A percentile compares a stretch with the other conserved stretches of the same genome.
These are phyloP conservation scores for Suhomyces ambrosiae DNA, from an alignment of 1,139 yeast species.

Conservation along the genomic window DNA sequence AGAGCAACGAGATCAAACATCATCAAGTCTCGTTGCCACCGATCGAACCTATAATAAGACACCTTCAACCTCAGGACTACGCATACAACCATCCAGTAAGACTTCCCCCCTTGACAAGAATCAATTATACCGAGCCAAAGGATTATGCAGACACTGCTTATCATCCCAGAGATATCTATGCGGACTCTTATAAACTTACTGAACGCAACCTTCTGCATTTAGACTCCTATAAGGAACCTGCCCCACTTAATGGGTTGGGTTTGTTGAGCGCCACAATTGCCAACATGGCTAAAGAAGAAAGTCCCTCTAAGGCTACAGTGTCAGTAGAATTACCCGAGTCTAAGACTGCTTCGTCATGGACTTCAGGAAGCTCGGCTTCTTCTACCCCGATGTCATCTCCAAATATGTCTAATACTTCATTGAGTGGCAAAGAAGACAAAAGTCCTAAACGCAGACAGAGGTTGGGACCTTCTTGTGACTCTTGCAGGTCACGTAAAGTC, in stretches of 20 bases:
- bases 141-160: background rate
- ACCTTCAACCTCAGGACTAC: constrained; percentile 7
- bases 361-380: constrained; percentile 11
- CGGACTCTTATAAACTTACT: background rate
- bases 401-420: constrained; percentile 7
- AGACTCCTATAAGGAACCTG: constrained; percentile 7
- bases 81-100: constrained; percentile 5
- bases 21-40: constrained; percentile 17
- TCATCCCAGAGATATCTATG: too few species aligned
- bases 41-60: constrained; percentile 16
- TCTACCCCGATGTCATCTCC: constrained; percentile 15
- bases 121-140: constrained; percentile 11
- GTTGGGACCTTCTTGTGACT: constrained; percentile 75
- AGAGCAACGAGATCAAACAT: constrained; percentile 11
- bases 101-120: constrained; percentile 11
- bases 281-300: constrained; percentile 7
- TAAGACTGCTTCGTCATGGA: constrained; percentile 6
- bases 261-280: constrained; percentile 19
- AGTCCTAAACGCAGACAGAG: constrained; percentile 55
- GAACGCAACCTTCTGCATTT: constrained; percentile 16
- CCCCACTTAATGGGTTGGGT: constrained; percentile 17
- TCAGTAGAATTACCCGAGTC: background rate
- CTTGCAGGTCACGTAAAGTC: constrained; percentile 70
- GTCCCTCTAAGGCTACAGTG: background rate
- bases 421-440: constrained; percentile 7